Evolutionary conservation across 352 stramenopile species (phyloP).

Genomic region (Globisporangium lucens): DNA sequence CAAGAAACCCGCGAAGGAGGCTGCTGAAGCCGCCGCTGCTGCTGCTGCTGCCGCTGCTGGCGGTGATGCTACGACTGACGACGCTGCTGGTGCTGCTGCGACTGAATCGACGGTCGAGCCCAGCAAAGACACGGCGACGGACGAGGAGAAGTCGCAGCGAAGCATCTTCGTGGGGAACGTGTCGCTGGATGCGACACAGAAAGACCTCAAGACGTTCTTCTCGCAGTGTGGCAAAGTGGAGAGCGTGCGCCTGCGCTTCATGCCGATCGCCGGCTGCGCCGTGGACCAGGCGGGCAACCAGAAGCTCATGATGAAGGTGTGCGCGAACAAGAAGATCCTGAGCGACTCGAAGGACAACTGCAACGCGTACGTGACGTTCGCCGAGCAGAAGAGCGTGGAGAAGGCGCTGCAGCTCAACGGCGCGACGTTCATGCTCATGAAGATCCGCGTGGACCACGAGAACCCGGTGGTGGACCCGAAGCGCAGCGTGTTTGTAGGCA

Average conservation of each 20-base stretch:
- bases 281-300: conserved; percentile 88
- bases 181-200: conserved; percentile 78
- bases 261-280: conserved; percentile 82
- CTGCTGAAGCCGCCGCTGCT: conserved; percentile 4
- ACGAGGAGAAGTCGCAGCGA: conserved; percentile 66
- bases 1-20: conserved; percentile 21
- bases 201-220: conserved; percentile 83
- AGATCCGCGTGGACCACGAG: conserved; percentile 65
- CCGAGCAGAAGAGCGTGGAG: conserved; percentile 45
- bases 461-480: conserved; percentile 67
- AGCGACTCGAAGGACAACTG: conserved; percentile 83
- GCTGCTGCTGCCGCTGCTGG: background rate
- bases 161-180: conserved; percentile 93
- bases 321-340: conserved; percentile 87
- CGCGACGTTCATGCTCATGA: conserved; percentile 59
- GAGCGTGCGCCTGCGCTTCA: conserved; percentile 76
- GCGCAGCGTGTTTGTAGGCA: conserved; percentile 89
- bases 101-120: background rate
- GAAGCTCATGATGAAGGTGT: conserved; percentile 91
- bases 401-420: conserved; percentile 70
- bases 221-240: conserved; percentile 83
- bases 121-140: conserved; percentile 22
- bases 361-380: conserved; percentile 92
- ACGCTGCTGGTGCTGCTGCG: background rate
- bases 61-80: conserved; percentile 5